These are phyloP conservation scores for Rhypophila decipiens DNA, from an alignment of 495 filamentous ascomycete genomes.

Conservation along the genomic window DNA sequence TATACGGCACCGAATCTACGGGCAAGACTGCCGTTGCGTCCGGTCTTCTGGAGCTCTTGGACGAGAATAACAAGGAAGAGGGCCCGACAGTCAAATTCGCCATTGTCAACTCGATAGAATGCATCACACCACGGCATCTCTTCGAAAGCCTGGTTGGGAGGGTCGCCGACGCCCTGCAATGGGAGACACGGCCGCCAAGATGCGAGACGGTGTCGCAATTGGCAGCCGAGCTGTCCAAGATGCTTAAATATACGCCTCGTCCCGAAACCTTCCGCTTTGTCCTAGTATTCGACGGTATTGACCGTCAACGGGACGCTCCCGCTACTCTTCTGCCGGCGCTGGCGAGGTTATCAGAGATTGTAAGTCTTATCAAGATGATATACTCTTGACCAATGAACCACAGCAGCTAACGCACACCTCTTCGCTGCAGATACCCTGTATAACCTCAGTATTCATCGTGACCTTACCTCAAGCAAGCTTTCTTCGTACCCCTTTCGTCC, in stretches of 20 bases:
- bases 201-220: constrained; percentile 76
- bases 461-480: constrained; percentile 64
- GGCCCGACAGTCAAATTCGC: constrained; percentile 47
- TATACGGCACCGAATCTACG: constrained; percentile 87
- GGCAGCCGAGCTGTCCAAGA: constrained; percentile 57
- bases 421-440: constrained; percentile 64
- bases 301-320: constrained; percentile 73
- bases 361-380: constrained; percentile 2
- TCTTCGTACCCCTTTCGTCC: constrained; percentile 64
- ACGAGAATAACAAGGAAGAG: constrained; percentile 5
- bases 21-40: constrained; percentile 73
- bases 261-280: constrained; percentile 51
- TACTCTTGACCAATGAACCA: neutral
- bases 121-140: constrained; percentile 82
- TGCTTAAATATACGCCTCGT: constrained; percentile 44
- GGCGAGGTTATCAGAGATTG: constrained; percentile 29
- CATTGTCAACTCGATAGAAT: constrained; percentile 74
- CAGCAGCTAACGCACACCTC: constrained; percentile 11
- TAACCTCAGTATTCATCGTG: constrained; percentile 73
- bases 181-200: constrained; percentile 38
- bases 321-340: constrained; percentile 73
- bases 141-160: constrained; percentile 58
- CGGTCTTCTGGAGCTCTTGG: constrained; percentile 45
- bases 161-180: constrained; percentile 46
- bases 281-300: constrained; percentile 86